phyloP scores from a whole-genome alignment of 306 rosid species.

The Abrus precatorius region DNA sequence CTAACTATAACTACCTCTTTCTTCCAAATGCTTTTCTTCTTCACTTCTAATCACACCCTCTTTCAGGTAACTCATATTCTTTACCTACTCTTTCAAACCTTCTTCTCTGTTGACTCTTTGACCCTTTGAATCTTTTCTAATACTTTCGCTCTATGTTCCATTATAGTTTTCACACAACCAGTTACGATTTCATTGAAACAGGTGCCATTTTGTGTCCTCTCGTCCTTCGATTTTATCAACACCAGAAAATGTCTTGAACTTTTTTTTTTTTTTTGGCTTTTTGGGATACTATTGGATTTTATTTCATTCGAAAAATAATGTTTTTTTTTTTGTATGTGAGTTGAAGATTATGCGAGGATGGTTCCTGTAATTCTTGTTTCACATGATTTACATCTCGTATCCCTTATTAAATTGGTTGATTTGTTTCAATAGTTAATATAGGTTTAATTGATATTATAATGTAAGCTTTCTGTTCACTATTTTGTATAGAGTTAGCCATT shows the following conservation, averaged over 20 bases:
- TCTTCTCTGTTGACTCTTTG: not conserved
- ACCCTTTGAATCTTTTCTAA: slow-evolving; percentile 16
- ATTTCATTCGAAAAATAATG: not conserved
- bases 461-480: slow-evolving; percentile 5
- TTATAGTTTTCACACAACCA: not conserved
- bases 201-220: slow-evolving; percentile 27
- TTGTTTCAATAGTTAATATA: not conserved
- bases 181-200: slow-evolving; percentile 22
- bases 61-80: slow-evolving; percentile 47
- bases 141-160: not conserved
- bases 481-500: not conserved
- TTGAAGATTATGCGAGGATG: not conserved
- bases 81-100: slow-evolving; percentile 13
- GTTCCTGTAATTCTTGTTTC: slow-evolving; percentile 26
- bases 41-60: slow-evolving; percentile 30
- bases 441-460: slow-evolving; percentile 14
- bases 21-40: slow-evolving; percentile 53
- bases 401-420: not conserved
- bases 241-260: not conserved
- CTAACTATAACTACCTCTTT: slow-evolving; percentile 32
- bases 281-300: slow-evolving; percentile 28
- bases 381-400: not conserved
- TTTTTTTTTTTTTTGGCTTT: slow-evolving; percentile 3
- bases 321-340: not conserved
- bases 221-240: slow-evolving; percentile 11